phyloP scores from a whole-genome alignment of 805 yeast genomes.

The Yarrowia porcina region DNA sequence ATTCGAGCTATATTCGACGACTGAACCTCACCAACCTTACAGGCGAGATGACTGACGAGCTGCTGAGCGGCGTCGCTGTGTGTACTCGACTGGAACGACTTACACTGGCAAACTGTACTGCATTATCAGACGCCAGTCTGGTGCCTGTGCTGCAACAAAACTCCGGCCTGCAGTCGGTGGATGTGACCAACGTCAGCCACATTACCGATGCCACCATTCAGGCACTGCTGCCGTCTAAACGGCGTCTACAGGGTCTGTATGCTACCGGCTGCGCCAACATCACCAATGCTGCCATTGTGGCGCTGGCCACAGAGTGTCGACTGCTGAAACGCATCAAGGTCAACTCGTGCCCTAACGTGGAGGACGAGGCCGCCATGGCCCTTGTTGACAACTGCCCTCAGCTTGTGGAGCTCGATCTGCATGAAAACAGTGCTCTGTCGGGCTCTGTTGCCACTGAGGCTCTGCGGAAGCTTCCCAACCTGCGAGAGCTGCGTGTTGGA shows the following conservation, averaged over 20 bases:
- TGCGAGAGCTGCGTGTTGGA: constrained; percentile 81
- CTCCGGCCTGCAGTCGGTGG: constrained; percentile 74
- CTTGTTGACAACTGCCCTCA: constrained; percentile 71
- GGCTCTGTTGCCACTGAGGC: constrained; percentile 58
- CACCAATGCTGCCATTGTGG: constrained; percentile 58
- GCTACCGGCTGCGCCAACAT: constrained; percentile 81
- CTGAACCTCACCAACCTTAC: constrained; percentile 76
- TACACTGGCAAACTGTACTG: constrained; percentile 76
- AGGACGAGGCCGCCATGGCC: constrained; percentile 57
- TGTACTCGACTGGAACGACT: constrained; percentile 80
- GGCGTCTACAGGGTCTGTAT: constrained; percentile 80
- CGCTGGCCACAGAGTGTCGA: constrained; percentile 61
- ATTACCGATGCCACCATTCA: constrained; percentile 66
- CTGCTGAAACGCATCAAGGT: constrained; percentile 78
- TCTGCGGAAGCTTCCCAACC: constrained; percentile 60
- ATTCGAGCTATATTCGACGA: constrained; percentile 56
- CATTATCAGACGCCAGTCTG: constrained; percentile 59
- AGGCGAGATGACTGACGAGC: constrained; percentile 59
- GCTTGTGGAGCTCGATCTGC: constrained; percentile 85
- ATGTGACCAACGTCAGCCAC: constrained; percentile 72
- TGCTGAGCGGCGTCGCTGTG: constrained; percentile 54
- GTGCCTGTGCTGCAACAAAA: constrained; percentile 61
- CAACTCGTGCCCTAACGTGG: constrained; percentile 63
- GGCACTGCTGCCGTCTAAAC: constrained; percentile 67
- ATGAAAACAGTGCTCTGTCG: constrained; percentile 71